Evolutionary conservation across 2,329 filamentous ascomycete species (phyloP), one percentile per base, ranked within the genome.

Genomic region (Colletotrichum karsti): DNA sequence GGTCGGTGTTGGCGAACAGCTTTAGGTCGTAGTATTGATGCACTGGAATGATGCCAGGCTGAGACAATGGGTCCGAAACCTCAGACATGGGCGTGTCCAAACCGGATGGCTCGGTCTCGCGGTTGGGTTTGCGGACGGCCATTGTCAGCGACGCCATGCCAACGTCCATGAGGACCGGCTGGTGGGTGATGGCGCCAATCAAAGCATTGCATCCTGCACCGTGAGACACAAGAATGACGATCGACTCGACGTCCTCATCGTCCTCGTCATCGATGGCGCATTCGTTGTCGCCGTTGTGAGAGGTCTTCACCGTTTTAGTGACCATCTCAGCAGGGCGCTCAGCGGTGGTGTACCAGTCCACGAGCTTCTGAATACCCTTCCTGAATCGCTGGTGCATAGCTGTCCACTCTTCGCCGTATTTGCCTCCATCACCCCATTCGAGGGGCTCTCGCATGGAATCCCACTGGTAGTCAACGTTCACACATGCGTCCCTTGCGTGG

Each of bases 131-230:
- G 55, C 90, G 87, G 15, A 91, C 86, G 5, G 95, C 95, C 90
- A 98, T 92, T 1, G 95, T 98, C 54, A 99, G 85, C 4, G 95
- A 97, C 1, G 95, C 93, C 81, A 97, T 93, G 28, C 91, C 92
- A 15, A 98, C 92, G 76, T 98, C 95, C 74, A 97, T 89, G 13
- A 99, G 85, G 0, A 97, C 94, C 0, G 96, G 95, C 74, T 97
- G 93, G 68, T 95, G 93, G 0, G 95, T 97, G 71, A 99, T 88
- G 26, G 94, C 94, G 12, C 95, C 94, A 70, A 99, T 95, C 48
- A 99, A 81, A 3, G 96, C 96, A 81, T 99, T 99, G 80, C 95
- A 97, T 41, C 96, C 96, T 13, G 96, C 96, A 24, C 95, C 95
- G 76, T 99, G 96, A 0, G 96, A 97, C 22, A 99, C 92, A 7